Evolutionary conservation across 2,329 filamentous ascomycete species (phyloP).

Genomic region (Apiospora koreana): DNA sequence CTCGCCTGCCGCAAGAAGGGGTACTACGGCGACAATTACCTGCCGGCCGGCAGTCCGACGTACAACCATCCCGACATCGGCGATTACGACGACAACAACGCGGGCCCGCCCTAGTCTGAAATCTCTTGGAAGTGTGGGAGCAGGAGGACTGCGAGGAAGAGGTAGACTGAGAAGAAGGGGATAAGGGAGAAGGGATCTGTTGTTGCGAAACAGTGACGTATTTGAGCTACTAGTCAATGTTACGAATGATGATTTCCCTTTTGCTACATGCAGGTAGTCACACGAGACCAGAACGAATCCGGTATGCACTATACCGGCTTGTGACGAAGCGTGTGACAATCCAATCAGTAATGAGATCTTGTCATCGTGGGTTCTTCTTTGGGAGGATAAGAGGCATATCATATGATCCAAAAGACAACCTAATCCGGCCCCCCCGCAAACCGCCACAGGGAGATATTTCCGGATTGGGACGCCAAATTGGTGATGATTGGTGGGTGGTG

Average conservation of each 20-base stretch:
- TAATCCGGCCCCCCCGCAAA: neutral
- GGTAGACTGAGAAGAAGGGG: neutral
- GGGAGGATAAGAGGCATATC: neutral
- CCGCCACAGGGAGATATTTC: neutral
- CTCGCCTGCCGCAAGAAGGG: neutral
- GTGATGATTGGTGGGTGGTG: constrained; percentile 3
- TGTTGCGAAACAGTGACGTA: too few species aligned
- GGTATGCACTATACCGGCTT: too few species aligned
- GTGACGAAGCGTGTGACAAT: neutral
- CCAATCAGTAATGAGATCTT: neutral
- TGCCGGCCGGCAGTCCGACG: neutral
- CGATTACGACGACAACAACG: neutral
- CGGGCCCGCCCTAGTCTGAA: neutral
- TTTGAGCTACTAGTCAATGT: neutral
- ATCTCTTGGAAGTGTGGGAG: neutral
- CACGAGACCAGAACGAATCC: neutral
- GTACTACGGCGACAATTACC: neutral
- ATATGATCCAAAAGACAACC: neutral
- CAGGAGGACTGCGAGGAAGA: neutral
- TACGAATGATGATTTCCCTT: neutral
- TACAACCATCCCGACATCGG: neutral
- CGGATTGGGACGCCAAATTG: neutral
- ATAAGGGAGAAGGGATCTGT: neutral
- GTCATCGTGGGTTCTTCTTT: neutral
- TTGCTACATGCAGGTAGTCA: neutral